These are phyloP conservation scores for Fusarium transvaalense DNA, from an alignment of 2,329 filamentous ascomycete species.

Conservation along the genomic window DNA sequence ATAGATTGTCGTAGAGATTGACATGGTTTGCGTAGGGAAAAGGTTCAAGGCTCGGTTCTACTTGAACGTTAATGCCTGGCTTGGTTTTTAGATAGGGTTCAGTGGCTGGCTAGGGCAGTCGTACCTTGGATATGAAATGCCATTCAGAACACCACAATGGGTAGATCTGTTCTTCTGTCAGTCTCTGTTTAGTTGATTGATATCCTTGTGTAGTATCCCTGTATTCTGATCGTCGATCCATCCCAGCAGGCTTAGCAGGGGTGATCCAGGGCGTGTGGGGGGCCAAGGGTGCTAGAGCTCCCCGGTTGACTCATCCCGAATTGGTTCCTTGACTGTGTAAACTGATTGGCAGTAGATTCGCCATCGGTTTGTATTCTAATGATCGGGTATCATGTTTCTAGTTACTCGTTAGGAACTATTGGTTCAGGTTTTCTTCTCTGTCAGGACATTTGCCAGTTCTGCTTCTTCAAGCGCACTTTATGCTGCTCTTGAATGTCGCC, in stretches of 20 bases:
- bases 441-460: accelerated
- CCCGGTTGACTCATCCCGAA: slow-evolving; percentile 44
- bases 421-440: background rate
- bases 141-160: too few species aligned
- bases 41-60: background rate
- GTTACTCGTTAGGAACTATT: too few species aligned
- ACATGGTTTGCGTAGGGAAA: background rate
- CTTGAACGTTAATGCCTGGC: background rate
- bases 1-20: too few species aligned
- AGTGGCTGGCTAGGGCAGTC: background rate
- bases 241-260: background rate
- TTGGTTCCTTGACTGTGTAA: background rate
- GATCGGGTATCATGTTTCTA: background rate
- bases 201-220: slow-evolving; percentile 7
- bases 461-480: background rate
- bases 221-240: slow-evolving; percentile 5
- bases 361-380: background rate
- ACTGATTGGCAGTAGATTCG: background rate
- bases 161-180: background rate
- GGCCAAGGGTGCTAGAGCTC: background rate
- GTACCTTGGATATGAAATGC: background rate
- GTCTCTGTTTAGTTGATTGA: background rate
- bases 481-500: background rate
- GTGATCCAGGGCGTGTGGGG: background rate
- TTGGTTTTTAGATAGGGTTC: background rate